phyloP scores from a whole-genome alignment of 805 yeast genomes.

The Hanseniaspora nectarophila region DNA sequence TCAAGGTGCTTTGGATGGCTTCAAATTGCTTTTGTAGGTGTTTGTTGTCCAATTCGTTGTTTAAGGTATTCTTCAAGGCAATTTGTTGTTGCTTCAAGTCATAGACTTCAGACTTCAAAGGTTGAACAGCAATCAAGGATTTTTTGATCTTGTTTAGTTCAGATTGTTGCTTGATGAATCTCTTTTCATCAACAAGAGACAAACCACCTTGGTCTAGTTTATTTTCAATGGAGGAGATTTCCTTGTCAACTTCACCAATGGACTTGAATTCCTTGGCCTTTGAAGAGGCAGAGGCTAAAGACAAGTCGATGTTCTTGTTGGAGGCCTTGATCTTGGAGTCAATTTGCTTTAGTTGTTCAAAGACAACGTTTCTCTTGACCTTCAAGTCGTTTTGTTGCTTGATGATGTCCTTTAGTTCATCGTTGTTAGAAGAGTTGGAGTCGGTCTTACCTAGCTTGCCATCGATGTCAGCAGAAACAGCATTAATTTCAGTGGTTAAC shows the following conservation, averaged over 20 bases:
- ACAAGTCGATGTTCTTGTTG: constrained; percentile 56
- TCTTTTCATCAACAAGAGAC: constrained; percentile 83
- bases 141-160: constrained; percentile 68
- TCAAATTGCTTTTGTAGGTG: constrained; percentile 62
- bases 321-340: constrained; percentile 66
- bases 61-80: constrained; percentile 58
- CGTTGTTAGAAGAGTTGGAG: constrained; percentile 39
- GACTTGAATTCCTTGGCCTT: constrained; percentile 53
- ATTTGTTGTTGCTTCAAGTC: constrained; percentile 63
- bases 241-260: constrained; percentile 56
- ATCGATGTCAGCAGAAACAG: constrained; percentile 44
- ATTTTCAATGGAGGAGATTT: constrained; percentile 55
- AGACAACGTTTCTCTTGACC: constrained; percentile 34
- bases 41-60: constrained; percentile 38
- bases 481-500: constrained; percentile 43
- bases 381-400: constrained; percentile 39
- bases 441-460: constrained; percentile 33
- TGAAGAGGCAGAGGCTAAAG: constrained; percentile 26
- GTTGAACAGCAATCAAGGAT: constrained; percentile 62
- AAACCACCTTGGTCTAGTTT: constrained; percentile 66
- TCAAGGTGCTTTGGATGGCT: constrained; percentile 54
- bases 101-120: constrained; percentile 68
- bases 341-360: constrained; percentile 56
- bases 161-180: constrained; percentile 72
- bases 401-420: constrained; percentile 36